Evolutionary conservation across 2,329 filamentous ascomycete species (phyloP), one percentile per base, ranked within the genome.

Genomic region (Alternaria metachromatica): DNA sequence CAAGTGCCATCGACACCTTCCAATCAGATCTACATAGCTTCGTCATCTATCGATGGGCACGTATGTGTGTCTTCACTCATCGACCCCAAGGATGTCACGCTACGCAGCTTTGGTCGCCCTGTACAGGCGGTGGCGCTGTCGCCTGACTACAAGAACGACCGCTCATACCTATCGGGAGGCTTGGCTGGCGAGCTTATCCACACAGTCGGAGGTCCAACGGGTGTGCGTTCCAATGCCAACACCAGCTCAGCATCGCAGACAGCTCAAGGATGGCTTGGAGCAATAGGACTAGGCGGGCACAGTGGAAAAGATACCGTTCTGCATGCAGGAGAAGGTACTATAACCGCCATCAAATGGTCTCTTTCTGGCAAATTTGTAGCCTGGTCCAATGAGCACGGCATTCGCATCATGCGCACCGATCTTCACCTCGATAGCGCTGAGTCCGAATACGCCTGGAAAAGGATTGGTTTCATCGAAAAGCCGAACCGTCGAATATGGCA

Each of bases 391-490:
- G 96, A 99, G 80, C 91, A 96, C 74, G 96, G 96, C 5, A 96
- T 98, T 77, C 97, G 97, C 79, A 96, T 99, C 64, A 98, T 98
- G 94, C 89, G 96, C 41, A 93, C 93, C 5, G 93, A 96, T 76
- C 77, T 96, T 20, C 89, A 94, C 70, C 85, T 97, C 6, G 93
- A 96, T 6, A 89, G 85, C 66, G 86, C 86, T 12, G 91, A 97
- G 74, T 83, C 87, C 2, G 94, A 97, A 15, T 90, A 91, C 68
- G 93, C 94, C 3, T 99, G 96, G 96, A 97, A 96, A 80, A 88
- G 95, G 10, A 93, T 99, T 66, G 94, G 93, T 23, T 95, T 98
- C 76, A 90, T 97, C 64, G 94, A 97, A 76, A 88, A 94, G 46
- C 96, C 96, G 2, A 92, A 93, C 72, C 92, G 91, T 6, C 89